A percentile compares a stretch with the other conserved stretches of the same genome.
phyloP scores from a whole-genome alignment of 2,329 filamentous ascomycete genomes.

The Cladophialophora bantiana region DNA sequence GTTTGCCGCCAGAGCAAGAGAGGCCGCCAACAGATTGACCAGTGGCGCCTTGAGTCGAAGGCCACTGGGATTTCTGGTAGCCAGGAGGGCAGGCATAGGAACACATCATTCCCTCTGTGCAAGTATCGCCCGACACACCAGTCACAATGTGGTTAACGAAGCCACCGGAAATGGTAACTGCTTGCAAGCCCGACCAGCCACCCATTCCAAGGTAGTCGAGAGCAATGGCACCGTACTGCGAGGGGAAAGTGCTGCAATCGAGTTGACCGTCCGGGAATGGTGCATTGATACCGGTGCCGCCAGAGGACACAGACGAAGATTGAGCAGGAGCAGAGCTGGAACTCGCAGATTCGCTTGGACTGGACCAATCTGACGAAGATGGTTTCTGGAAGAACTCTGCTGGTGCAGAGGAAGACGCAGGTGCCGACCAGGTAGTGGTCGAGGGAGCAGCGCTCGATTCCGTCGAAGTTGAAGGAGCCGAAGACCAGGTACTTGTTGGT shows the following conservation, averaged over 20 bases:
- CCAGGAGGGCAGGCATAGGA: slow-evolving; percentile 92
- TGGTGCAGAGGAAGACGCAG: slow-evolving; percentile 39
- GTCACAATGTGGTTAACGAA: slow-evolving; percentile 72
- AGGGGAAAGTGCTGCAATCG: slow-evolving; percentile 76
- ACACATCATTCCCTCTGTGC: slow-evolving; percentile 74
- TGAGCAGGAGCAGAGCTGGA: slow-evolving; percentile 42
- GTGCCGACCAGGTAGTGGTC: slow-evolving; percentile 46
- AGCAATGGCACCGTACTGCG: slow-evolving; percentile 77
- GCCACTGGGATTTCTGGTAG: slow-evolving; percentile 93
- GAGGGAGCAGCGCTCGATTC: slow-evolving; percentile 38
- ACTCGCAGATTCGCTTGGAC: slow-evolving; percentile 37
- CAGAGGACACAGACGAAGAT: slow-evolving; percentile 36
- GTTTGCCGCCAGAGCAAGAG: slow-evolving; percentile 74
- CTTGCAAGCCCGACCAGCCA: slow-evolving; percentile 84
- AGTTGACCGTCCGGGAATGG: slow-evolving; percentile 79
- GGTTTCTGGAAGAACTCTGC: slow-evolving; percentile 62
- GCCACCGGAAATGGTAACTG: slow-evolving; percentile 58
- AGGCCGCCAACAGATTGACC: slow-evolving; percentile 89
- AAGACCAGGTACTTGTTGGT: slow-evolving; percentile 41
- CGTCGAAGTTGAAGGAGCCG: slow-evolving; percentile 38
- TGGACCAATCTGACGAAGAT: slow-evolving; percentile 35
- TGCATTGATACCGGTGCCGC: slow-evolving; percentile 63
- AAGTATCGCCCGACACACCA: slow-evolving; percentile 66
- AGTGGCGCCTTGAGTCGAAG: slow-evolving; percentile 74
- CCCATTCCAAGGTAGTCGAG: slow-evolving; percentile 72